These are phyloP conservation scores for Cenchrus americanus DNA, from an alignment of 176 grass and related monocot genomes.

Conservation along the genomic window DNA sequence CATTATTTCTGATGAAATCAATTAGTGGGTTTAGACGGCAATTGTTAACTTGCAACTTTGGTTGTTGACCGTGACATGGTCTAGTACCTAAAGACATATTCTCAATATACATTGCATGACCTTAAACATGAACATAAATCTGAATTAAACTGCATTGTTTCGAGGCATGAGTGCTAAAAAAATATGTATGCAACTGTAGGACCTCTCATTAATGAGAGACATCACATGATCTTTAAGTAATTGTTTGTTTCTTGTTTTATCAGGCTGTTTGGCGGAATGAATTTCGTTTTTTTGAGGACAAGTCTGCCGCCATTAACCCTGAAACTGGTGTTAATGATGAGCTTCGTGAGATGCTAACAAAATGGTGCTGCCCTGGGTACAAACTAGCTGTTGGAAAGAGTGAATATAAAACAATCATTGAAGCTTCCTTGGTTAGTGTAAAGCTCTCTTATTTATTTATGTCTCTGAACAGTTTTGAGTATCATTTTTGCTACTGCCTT, in stretches of 20 bases:
- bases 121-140: neutral
- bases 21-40: no score
- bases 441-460: neutral
- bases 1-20: no score
- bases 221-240: no score
- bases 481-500: neutral
- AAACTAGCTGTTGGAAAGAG: constrained; percentile 18
- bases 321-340: neutral
- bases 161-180: no score
- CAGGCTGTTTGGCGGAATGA: neutral
- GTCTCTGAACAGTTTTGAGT: neutral
- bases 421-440: neutral
- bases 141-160: neutral
- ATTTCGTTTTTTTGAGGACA: constrained; percentile 15
- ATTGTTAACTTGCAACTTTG: no score
- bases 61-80: neutral
- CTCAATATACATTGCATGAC: neutral
- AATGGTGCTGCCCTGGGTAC: neutral
- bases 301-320: constrained; percentile 9
- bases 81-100: neutral
- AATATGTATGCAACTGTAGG: no score
- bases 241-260: neutral
- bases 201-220: no score
- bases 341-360: neutral
- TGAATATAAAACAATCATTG: constrained; percentile 31